These are phyloP conservation scores for Ceratobasidium sp. DNA, from an alignment of 1,284 basidiomycete genomes.

Conservation along the genomic window DNA sequence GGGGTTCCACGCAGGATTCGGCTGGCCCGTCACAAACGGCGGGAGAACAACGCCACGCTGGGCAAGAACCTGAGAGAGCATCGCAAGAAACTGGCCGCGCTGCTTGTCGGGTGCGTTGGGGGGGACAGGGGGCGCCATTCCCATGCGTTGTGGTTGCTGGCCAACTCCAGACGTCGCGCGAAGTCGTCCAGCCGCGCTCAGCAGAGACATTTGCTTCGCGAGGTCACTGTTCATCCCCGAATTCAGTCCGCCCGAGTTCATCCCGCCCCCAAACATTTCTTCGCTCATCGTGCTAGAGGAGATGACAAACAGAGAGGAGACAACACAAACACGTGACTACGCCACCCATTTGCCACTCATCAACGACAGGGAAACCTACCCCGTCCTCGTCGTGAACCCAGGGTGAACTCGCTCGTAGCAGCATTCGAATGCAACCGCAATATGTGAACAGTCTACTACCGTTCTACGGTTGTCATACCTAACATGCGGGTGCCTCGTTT, in stretches of 20 bases:
- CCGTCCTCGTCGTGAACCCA: too few relatives aligned
- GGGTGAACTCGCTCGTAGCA: too few relatives aligned
- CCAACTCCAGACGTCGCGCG: slow-evolving; percentile 38
- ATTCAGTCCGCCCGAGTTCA: slow-evolving; percentile 1
- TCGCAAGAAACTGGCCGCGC: slow-evolving; percentile 41
- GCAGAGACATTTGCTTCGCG: slow-evolving; percentile 45
- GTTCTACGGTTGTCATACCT: too few relatives aligned
- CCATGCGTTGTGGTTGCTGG: slow-evolving; percentile 19
- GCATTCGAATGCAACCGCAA: too few relatives aligned
- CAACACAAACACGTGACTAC: slow-evolving; percentile 24
- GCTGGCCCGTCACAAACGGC: slow-evolving; percentile 44
- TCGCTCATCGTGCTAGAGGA: slow-evolving; percentile 39
- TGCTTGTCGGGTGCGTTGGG: slow-evolving; percentile 41
- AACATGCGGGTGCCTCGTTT: too few relatives aligned
- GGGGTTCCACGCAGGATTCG: slow-evolving; percentile 43
- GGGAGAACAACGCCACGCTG: slow-evolving; percentile 37
- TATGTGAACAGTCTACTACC: too few relatives aligned
- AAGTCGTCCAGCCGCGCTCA: slow-evolving; percentile 44
- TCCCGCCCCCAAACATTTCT: slow-evolving; percentile 37
- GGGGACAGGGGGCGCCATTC: slow-evolving; percentile 32
- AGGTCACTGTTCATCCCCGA: slow-evolving; percentile 23
- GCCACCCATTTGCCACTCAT: too few relatives aligned
- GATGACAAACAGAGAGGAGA: slow-evolving; percentile 15
- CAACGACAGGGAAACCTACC: too few relatives aligned
- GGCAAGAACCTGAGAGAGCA: slow-evolving; percentile 44